Evolutionary conservation across 768 basidiomycete species (phyloP).

Genomic region (Calocera cornea): DNA sequence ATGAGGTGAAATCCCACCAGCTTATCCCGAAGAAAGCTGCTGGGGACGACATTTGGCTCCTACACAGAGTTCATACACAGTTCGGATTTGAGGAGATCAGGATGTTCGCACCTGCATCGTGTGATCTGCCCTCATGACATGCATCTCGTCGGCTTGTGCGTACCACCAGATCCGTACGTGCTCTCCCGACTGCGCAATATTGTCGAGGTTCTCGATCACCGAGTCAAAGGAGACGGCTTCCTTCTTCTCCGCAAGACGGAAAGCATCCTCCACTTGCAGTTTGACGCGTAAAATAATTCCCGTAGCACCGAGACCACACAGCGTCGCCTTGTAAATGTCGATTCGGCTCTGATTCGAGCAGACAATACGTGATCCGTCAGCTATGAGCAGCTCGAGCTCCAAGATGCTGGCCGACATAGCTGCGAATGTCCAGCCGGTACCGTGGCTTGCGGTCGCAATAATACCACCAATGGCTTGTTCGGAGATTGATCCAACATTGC

Average conservation of each 20-base stretch:
- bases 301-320: slow-evolving; percentile 83
- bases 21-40: slow-evolving; percentile 53
- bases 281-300: slow-evolving; percentile 73
- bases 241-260: slow-evolving; percentile 66
- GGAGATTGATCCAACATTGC: slow-evolving; percentile 88
- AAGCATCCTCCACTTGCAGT: slow-evolving; percentile 68
- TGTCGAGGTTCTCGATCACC: slow-evolving; percentile 42
- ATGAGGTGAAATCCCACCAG: slow-evolving; percentile 69
- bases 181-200: slow-evolving; percentile 48
- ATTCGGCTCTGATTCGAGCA: slow-evolving; percentile 49
- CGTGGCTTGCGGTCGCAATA: slow-evolving; percentile 90
- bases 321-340: slow-evolving; percentile 76
- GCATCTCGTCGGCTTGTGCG: slow-evolving; percentile 58
- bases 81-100: neutral
- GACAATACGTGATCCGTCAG: slow-evolving; percentile 56
- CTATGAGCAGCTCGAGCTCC: slow-evolving; percentile 59
- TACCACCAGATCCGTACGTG: slow-evolving; percentile 99
- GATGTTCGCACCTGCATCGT: slow-evolving; percentile 40
- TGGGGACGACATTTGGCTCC: slow-evolving; percentile 17
- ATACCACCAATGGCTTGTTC: slow-evolving; percentile 91
- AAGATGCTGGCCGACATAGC: slow-evolving; percentile 72
- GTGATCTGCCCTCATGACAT: slow-evolving; percentile 60
- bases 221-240: slow-evolving; percentile 48
- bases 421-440: slow-evolving; percentile 64
- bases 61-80: slow-evolving; percentile 21